A percentile compares a stretch with the other conserved stretches of the same genome.
Evolutionary conservation across 352 stramenopile species (phyloP).

Genomic region (Phytopythium montanum): DNA sequence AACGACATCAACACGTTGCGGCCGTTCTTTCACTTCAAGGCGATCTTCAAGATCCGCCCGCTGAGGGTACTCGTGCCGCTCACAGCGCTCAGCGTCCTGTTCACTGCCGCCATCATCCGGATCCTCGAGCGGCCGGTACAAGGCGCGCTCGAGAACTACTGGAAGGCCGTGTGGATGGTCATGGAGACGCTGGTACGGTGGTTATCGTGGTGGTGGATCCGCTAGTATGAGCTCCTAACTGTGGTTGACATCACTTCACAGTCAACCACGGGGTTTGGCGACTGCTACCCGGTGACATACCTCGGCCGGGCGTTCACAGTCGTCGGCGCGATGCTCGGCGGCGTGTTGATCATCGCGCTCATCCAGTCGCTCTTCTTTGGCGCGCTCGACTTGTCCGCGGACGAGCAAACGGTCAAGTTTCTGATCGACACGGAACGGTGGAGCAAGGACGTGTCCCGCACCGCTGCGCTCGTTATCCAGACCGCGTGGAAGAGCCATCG

Average conservation of each 20-base stretch:
- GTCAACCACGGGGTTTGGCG: slow-evolving; percentile 67
- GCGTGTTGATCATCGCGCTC: slow-evolving; percentile 61
- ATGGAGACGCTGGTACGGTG: slow-evolving; percentile 60
- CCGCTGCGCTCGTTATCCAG: slow-evolving; percentile 43
- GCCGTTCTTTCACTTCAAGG: slow-evolving; percentile 81
- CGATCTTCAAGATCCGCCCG: slow-evolving; percentile 68
- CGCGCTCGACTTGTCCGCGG: slow-evolving; percentile 59
- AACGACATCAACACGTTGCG: slow-evolving; percentile 77
- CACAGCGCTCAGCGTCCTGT: slow-evolving; percentile 47
- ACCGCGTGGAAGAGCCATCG: slow-evolving; percentile 30
- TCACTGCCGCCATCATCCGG: slow-evolving; percentile 69
- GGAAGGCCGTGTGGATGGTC: slow-evolving; percentile 67
- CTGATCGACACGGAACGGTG: slow-evolving; percentile 62
- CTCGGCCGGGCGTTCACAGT: slow-evolving; percentile 53
- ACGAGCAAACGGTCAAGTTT: slow-evolving; percentile 58
- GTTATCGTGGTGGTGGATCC: neutral
- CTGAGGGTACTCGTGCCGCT: slow-evolving; percentile 57
- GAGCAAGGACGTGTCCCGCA: slow-evolving; percentile 40
- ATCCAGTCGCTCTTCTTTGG: slow-evolving; percentile 78
- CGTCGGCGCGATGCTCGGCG: slow-evolving; percentile 65
- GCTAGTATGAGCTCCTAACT: too few species aligned
- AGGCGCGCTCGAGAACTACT: slow-evolving; percentile 61
- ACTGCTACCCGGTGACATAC: slow-evolving; percentile 72
- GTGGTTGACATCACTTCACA: slow-evolving; percentile 8
- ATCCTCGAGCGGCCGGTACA: slow-evolving; percentile 68